Conservation (phyloP, 495 filamentous ascomycete genomes). For the Elasticomyces elasticus region DNA sequence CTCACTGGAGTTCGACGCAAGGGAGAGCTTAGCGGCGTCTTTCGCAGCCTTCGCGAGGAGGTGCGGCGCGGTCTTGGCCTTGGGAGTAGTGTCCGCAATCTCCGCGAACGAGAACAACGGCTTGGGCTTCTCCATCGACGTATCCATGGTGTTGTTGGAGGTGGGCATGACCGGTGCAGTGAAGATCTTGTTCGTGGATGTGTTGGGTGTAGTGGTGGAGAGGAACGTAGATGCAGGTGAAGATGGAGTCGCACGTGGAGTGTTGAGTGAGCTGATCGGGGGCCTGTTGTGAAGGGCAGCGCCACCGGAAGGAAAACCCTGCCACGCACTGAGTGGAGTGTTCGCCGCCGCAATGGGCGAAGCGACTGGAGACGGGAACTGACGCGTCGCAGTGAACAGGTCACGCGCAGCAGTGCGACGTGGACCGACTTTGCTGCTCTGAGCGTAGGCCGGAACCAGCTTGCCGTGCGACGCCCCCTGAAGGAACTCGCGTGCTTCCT, state of each 20-base stretch:
- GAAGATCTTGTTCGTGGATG: background rate
- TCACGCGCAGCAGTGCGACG: background rate
- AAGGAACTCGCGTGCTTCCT: background rate
- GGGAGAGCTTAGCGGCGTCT: background rate
- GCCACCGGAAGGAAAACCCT: background rate
- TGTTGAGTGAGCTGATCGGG: too few species aligned
- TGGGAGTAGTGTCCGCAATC: background rate
- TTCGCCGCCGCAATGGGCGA: background rate
- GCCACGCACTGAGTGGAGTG: background rate
- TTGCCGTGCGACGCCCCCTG: background rate
- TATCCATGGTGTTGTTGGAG: too few species aligned
- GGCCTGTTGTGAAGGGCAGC: background rate
- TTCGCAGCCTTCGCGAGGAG: background rate
- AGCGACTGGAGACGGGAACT: background rate
- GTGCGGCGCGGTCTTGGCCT: background rate
- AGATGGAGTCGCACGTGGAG: too few species aligned
- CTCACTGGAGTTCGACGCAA: too few species aligned
- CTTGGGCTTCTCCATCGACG: too few species aligned
- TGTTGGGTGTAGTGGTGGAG: background rate
- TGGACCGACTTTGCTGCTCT: background rate
- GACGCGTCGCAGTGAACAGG: background rate
- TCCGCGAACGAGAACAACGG: background rate
- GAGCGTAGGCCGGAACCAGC: background rate
- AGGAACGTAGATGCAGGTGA: background rate
- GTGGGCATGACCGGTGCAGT: too few species aligned